These are phyloP conservation scores for Cryptosporidium sp. DNA, from an alignment of 169 alveolate genomes.

Conservation along the genomic window DNA sequence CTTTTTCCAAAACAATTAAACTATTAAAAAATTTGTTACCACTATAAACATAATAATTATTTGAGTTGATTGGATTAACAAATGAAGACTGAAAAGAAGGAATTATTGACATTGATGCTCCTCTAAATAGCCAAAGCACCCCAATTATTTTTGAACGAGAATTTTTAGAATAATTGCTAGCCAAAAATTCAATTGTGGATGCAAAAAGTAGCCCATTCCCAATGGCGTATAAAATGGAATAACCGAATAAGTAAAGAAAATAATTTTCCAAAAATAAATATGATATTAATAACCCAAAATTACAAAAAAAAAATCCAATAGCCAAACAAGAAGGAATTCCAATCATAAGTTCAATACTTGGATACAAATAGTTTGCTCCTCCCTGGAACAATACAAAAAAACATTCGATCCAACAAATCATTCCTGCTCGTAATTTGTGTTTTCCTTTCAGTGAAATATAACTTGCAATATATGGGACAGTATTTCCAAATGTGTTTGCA, in stretches of 20 bases:
- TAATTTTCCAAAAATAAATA: conserved; percentile 20
- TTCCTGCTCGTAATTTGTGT: conserved; percentile 6
- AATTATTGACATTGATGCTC: conserved; percentile 49
- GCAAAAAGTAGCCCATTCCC: conserved; percentile 58
- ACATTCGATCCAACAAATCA: conserved; percentile 59
- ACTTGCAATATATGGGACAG: conserved; percentile 63
- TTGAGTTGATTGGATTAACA: conserved; percentile 29
- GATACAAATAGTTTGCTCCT: conserved; percentile 20
- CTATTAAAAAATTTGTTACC: conserved; percentile 18
- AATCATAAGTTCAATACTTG: neutral
- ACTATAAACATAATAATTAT: neutral
- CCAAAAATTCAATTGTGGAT: conserved; percentile 25
- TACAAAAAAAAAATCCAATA: conserved; percentile 23
- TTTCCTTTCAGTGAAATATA: conserved; percentile 42
- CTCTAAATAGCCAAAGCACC: conserved; percentile 61
- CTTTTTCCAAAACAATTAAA: conserved; percentile 18
- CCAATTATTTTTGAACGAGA: conserved; percentile 45
- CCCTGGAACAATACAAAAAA: conserved; percentile 64
- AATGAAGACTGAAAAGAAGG: conserved; percentile 42
- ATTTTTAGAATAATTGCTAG: neutral
- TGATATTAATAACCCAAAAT: conserved; percentile 26
- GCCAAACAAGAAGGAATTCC: neutral
- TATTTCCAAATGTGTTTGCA: conserved; percentile 60
- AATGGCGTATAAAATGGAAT: conserved; percentile 33
- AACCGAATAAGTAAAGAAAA: conserved; percentile 20